Evolutionary conservation across 805 yeast species (phyloP).

Genomic region (Wickerhamiella cacticola): DNA sequence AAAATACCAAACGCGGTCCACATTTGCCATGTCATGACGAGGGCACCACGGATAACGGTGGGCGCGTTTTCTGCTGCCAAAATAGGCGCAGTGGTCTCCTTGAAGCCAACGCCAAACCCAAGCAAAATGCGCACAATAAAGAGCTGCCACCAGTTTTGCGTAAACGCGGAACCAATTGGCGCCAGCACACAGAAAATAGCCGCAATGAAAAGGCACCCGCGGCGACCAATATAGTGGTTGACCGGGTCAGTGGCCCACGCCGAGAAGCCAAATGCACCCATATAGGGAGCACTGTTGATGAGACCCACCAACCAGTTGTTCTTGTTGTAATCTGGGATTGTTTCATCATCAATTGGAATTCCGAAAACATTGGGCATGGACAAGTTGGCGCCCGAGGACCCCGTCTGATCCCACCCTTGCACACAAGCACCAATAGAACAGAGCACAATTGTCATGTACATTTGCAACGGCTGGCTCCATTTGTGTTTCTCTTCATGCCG

Average conservation of each 20-base stretch:
- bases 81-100: constrained; percentile 57
- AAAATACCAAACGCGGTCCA: constrained; percentile 66
- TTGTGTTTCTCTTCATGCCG: constrained; percentile 39
- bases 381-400: constrained; percentile 53
- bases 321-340: constrained; percentile 22
- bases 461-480: constrained; percentile 33
- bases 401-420: constrained; percentile 68
- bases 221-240: constrained; percentile 45
- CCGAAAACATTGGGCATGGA: constrained; percentile 40
- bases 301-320: constrained; percentile 41
- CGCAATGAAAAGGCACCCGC: constrained; percentile 30
- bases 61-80: constrained; percentile 55
- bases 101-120: constrained; percentile 57
- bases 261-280: constrained; percentile 38
- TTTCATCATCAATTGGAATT: constrained; percentile 22
- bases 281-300: constrained; percentile 53
- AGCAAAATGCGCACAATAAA: constrained; percentile 46
- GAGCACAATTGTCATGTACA: constrained; percentile 41
- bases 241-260: constrained; percentile 39
- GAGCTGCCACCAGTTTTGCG: constrained; percentile 48
- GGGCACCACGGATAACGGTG: constrained; percentile 46
- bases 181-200: constrained; percentile 49
- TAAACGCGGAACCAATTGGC: constrained; percentile 48
- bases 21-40: constrained; percentile 62
- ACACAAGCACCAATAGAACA: constrained; percentile 59